phyloP scores from a whole-genome alignment of 495 filamentous ascomycete species.

The Cercophora samala region DNA sequence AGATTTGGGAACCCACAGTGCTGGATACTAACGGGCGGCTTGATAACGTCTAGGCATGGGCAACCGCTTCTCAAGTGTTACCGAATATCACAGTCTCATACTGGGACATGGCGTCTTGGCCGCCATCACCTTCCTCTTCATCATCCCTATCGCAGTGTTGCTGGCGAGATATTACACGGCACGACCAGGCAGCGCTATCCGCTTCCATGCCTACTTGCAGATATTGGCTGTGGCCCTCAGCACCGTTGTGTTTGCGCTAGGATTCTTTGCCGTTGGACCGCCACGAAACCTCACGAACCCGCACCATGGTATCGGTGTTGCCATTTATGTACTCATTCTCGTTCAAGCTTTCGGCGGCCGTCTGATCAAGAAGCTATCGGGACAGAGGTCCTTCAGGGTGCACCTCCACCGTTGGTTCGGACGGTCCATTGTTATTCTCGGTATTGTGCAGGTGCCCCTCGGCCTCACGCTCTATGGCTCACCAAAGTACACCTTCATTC shows the following conservation, averaged over 20 bases:
- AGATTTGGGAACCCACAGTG: not conserved
- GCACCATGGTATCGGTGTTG: slow-evolving; percentile 89
- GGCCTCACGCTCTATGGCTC: slow-evolving; percentile 92
- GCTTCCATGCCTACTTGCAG: slow-evolving; percentile 81
- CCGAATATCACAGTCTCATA: slow-evolving; percentile 75
- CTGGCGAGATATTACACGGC: slow-evolving; percentile 65
- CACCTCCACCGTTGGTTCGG: slow-evolving; percentile 91
- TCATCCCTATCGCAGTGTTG: slow-evolving; percentile 76
- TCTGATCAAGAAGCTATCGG: slow-evolving; percentile 58
- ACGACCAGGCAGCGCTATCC: slow-evolving; percentile 63
- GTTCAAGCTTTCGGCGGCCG: slow-evolving; percentile 77
- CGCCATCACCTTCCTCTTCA: slow-evolving; percentile 79
- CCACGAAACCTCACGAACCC: slow-evolving; percentile 81
- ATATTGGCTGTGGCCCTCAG: slow-evolving; percentile 69
- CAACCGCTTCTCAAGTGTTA: slow-evolving; percentile 73
- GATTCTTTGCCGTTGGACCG: slow-evolving; percentile 76
- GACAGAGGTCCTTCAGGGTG: slow-evolving; percentile 60
- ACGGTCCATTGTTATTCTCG: slow-evolving; percentile 69
- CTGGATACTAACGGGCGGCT: not conserved
- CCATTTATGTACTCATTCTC: slow-evolving; percentile 80
- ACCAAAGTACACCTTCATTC: slow-evolving; percentile 76
- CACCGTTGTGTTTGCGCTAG: slow-evolving; percentile 72
- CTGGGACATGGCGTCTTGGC: slow-evolving; percentile 81
- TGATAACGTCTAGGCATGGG: slow-evolving; percentile 67
- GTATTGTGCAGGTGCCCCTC: slow-evolving; percentile 81